phyloP scores from a whole-genome alignment of 2,329 filamentous ascomycete species.

The Xylariaceae sp. region DNA sequence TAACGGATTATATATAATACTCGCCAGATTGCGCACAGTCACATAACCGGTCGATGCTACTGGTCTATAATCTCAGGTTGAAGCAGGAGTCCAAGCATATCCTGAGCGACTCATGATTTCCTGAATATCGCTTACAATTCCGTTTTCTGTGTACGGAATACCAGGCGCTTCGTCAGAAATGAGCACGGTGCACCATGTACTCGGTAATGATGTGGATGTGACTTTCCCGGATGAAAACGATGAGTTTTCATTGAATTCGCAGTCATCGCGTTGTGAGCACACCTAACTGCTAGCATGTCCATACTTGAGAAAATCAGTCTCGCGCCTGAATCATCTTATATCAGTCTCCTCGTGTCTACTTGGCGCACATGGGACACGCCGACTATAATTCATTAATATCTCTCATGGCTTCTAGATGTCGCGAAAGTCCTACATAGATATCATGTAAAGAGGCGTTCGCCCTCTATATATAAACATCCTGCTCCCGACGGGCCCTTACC shows the following conservation, averaged over 20 bases:
- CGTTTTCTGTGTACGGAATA: too few relatives aligned
- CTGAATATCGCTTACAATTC: too few relatives aligned
- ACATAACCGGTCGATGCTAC: too few relatives aligned
- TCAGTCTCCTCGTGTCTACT: neutral
- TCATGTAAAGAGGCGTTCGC: neutral
- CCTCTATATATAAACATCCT: neutral
- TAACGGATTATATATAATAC: too few relatives aligned
- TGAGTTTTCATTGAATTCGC: neutral
- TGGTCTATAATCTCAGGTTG: too few relatives aligned
- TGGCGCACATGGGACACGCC: too few relatives aligned
- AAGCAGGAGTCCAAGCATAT: too few relatives aligned
- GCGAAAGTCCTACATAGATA: neutral
- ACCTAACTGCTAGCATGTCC: constrained; percentile 1
- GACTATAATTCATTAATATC: neutral
- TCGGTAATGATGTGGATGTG: too few relatives aligned
- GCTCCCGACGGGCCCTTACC: constrained; percentile 17
- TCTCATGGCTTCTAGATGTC: neutral
- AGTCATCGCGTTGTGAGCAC: constrained; percentile 4
- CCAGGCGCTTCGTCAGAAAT: too few relatives aligned
- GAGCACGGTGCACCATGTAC: too few relatives aligned
- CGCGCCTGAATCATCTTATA: neutral
- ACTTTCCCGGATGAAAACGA: neutral
- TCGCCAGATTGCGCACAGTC: too few relatives aligned
- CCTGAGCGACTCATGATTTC: too few relatives aligned
- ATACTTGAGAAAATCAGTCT: neutral